Evolutionary conservation across 2,329 filamentous ascomycete species (phyloP), one percentile per base, ranked within the genome.

Genomic region (Cytospora piceicola): DNA sequence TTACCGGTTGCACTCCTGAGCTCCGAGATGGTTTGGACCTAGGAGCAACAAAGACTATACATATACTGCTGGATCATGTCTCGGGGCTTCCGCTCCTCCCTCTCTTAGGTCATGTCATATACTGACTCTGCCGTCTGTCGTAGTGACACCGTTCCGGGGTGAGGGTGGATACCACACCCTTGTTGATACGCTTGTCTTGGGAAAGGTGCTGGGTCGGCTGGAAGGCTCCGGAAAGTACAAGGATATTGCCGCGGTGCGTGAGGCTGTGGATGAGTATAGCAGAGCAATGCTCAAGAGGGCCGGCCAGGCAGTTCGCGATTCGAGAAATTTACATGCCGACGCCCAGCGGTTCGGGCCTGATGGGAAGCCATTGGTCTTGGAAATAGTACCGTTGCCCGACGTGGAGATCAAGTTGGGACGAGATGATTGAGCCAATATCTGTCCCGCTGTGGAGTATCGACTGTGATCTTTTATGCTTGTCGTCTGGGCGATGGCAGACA

Each of bases 91-190:
- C n/a, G n/a, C n/a, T n/a, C n/a, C n/a, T n/a, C n/a, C n/a, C n/a
- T n/a, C n/a, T n/a, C n/a, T n/a, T n/a, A n/a, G n/a, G n/a, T n/a
- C n/a, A n/a, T n/a, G n/a, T n/a, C n/a, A n/a, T n/a, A n/a, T n/a
- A n/a, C n/a, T n/a, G n/a, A n/a, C n/a, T n/a, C n/a, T n/a, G n/a
- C n/a, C n/a, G n/a, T n/a, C n/a, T n/a, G n/a, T n/a, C n/a, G n/a
- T n/a, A n/a, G n/a, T 81, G 76, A 81, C 79, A 17, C 72, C n/a
- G 74, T 80, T n/a, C 24, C 46, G 24, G 2, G 46, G n/a, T 12
- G 20, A 60, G 39, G 42, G 58, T 3, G 58, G 58, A 12, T 52
- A 52, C 42, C 20, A 52, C 27, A 29, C 58, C 8, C 22, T 64
- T 55, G 24, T 58, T 59, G 62, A 58, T 55, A 20, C 62, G 54